A percentile compares a stretch with the other conserved stretches of the same genome.
phyloP scores from a whole-genome alignment of 371 early-diverging fungal genomes.

The Circinella minor region DNA sequence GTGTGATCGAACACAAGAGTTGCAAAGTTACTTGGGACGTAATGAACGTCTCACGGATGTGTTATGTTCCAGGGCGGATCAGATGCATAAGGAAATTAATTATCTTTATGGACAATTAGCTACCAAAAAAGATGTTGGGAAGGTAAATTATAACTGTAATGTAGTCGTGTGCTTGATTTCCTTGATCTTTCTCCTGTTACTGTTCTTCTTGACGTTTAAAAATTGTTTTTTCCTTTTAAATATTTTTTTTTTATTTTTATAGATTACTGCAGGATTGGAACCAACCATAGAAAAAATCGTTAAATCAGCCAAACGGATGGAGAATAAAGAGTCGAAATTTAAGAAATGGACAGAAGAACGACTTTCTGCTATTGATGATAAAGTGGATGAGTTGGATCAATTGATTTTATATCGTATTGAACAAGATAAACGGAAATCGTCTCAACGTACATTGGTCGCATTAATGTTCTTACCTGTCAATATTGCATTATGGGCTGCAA shows the following conservation, averaged over 20 bases:
- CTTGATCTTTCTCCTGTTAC: too few species aligned
- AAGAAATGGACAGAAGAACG: constrained; percentile 58
- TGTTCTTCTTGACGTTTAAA: too few species aligned
- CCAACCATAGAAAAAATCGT: constrained; percentile 44
- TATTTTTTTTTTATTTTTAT: not conserved
- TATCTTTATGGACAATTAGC: constrained; percentile 51
- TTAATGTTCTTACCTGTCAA: constrained; percentile 35
- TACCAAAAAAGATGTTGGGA: constrained; percentile 52
- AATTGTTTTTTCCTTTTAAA: not conserved
- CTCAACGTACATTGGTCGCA: constrained; percentile 23
- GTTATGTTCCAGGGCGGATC: constrained; percentile 45
- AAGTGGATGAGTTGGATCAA: constrained; percentile 57
- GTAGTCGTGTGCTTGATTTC: too few species aligned
- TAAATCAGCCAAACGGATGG: constrained; percentile 54
- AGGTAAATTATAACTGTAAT: constrained; percentile 25
- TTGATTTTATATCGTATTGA: constrained; percentile 54
- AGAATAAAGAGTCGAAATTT: constrained; percentile 53
- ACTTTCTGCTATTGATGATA: constrained; percentile 52
- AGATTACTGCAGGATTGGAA: constrained; percentile 4
- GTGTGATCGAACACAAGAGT: constrained; percentile 53
- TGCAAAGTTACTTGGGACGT: constrained; percentile 53
- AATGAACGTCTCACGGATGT: constrained; percentile 33
- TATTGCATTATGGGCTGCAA: constrained; percentile 23
- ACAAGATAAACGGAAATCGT: constrained; percentile 46
- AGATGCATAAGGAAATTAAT: constrained; percentile 50